phyloP scores from a whole-genome alignment of 108 stramenopile genomes.

The Thalassiosira profunda region DNA sequence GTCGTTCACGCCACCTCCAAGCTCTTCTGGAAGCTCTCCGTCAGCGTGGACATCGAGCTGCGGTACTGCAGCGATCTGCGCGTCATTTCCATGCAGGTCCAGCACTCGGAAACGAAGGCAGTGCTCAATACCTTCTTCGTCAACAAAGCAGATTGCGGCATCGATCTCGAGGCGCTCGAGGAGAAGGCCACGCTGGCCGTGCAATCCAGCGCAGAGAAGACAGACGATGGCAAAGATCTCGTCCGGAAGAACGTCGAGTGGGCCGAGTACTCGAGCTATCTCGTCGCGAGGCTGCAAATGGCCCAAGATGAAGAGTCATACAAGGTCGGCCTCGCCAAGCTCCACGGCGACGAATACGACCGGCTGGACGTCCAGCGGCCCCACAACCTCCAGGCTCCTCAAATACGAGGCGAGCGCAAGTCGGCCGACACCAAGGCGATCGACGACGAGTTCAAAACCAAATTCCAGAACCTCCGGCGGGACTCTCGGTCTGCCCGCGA shows the following conservation, averaged over 20 bases:
- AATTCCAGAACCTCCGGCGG: conserved; percentile 10
- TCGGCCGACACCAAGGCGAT: conserved; percentile 9
- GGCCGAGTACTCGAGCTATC: conserved; percentile 22
- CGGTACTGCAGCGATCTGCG: conserved; percentile 32
- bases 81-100: conserved; percentile 41
- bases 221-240: conserved; percentile 4
- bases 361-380: conserved; percentile 28
- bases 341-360: conserved; percentile 14
- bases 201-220: conserved; percentile 17
- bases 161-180: conserved; percentile 22
- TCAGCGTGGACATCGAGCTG: conserved; percentile 28
- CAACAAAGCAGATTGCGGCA: conserved; percentile 21
- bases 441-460: conserved; percentile 23
- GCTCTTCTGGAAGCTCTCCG: conserved; percentile 46
- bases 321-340: conserved; percentile 11
- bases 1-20: conserved; percentile 24
- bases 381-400: conserved; percentile 16
- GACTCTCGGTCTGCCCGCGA: conserved; percentile 24
- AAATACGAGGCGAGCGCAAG: not conserved
- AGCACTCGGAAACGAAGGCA: conserved; percentile 13
- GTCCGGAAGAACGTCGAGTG: conserved; percentile 5
- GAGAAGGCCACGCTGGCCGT: conserved; percentile 10
- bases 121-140: conserved; percentile 34
- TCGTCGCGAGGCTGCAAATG: conserved; percentile 23
- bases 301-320: conserved; percentile 2